These are phyloP conservation scores for Cicer chorassanicum DNA, from an alignment of 306 rosid genomes.

Conservation along the genomic window DNA sequence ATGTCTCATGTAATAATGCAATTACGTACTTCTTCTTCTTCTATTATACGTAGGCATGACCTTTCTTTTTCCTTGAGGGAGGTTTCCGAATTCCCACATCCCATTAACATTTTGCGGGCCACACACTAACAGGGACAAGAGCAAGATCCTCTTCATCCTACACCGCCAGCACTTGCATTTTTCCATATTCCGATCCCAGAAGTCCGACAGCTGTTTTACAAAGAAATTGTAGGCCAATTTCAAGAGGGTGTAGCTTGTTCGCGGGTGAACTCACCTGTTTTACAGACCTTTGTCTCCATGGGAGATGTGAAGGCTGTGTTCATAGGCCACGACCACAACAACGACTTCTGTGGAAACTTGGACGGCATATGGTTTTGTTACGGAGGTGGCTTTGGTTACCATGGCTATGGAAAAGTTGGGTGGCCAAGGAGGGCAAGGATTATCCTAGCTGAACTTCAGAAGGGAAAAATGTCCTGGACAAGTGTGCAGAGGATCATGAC, in stretches of 20 bases:
- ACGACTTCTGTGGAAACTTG: slow-evolving; percentile 88
- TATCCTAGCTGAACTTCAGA: slow-evolving; percentile 66
- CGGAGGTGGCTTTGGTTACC: slow-evolving; percentile 96
- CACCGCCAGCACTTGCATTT: slow-evolving; percentile 67
- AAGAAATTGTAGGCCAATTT: slow-evolving; percentile 63
- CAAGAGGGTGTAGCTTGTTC: slow-evolving; percentile 91
- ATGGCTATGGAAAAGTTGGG: slow-evolving; percentile 77
- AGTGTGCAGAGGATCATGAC: slow-evolving; percentile 73
- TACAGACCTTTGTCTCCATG: slow-evolving; percentile 66
- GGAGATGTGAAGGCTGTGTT: slow-evolving; percentile 90
- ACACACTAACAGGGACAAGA: slow-evolving; percentile 75
- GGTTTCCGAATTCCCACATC: slow-evolving; percentile 60
- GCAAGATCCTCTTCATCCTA: slow-evolving; percentile 40
- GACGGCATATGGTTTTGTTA: slow-evolving; percentile 91
- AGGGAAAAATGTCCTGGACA: slow-evolving; percentile 64
- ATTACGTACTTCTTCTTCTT: slow-evolving; percentile 23
- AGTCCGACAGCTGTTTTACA: slow-evolving; percentile 60
- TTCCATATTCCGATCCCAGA: slow-evolving; percentile 96
- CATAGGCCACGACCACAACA: slow-evolving; percentile 89
- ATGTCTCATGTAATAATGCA: slow-evolving; percentile 23
- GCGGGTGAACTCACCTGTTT: slow-evolving; percentile 69
- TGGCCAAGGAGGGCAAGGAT: slow-evolving; percentile 93
- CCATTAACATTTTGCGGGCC: slow-evolving; percentile 77
- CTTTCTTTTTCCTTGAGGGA: slow-evolving; percentile 51
- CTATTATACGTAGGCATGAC: slow-evolving; percentile 30